phyloP scores from a whole-genome alignment of 306 rosid species.

The Glycine tomentella region DNA sequence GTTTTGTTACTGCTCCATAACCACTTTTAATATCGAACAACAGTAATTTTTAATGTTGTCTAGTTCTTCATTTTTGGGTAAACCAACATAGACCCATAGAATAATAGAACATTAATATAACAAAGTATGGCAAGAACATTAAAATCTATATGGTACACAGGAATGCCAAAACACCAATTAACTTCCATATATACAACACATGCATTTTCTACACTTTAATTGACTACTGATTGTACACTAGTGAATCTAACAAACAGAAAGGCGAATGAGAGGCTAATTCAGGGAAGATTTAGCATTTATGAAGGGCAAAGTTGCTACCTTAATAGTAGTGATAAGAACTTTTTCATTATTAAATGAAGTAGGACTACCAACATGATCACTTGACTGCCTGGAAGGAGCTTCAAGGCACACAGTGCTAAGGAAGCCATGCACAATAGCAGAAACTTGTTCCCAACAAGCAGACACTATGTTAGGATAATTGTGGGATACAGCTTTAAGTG shows the following conservation, averaged over 20 bases:
- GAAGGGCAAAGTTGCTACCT: slow-evolving; percentile 52
- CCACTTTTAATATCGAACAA: background rate
- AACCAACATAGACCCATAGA: background rate
- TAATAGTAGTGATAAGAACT: slow-evolving; percentile 69
- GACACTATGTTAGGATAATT: slow-evolving; percentile 75
- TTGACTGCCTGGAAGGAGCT: slow-evolving; percentile 58
- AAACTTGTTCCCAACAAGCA: slow-evolving; percentile 80
- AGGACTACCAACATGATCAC: slow-evolving; percentile 60
- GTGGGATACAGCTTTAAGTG: slow-evolving; percentile 84
- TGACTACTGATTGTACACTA: background rate
- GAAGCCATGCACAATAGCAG: slow-evolving; percentile 62
- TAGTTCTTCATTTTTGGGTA: background rate
- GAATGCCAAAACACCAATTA: background rate
- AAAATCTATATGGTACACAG: background rate
- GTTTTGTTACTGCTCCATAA: background rate
- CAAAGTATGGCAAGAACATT: background rate
- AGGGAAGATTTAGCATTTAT: slow-evolving; percentile 33
- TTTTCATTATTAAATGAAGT: slow-evolving; percentile 63
- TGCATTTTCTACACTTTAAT: slow-evolving; percentile 1
- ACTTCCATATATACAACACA: slow-evolving; percentile 22
- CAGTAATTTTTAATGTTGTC: background rate
- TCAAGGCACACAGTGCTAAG: slow-evolving; percentile 61
- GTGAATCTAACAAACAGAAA: slow-evolving; percentile 7
- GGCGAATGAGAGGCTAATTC: background rate
- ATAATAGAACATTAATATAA: background rate